Base-by-base conservation (phyloP, 257 asterid species). In the Scutellaria barbata region DNA sequence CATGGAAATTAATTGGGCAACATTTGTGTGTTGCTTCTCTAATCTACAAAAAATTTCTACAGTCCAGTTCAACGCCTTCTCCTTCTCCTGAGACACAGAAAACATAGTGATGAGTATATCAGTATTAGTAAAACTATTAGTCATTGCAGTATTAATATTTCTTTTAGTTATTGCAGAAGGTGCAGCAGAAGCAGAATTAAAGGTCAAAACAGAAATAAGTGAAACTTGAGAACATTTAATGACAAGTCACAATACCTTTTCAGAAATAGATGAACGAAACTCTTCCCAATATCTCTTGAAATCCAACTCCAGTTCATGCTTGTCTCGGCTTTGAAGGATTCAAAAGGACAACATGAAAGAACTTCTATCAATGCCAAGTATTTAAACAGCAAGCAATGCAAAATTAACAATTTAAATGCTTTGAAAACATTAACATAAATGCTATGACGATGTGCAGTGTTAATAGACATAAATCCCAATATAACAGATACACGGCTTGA, bases 261-360 rank as follows among this genome's bases (percentile, higher is more conserved):
- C 91, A 71, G 90, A 85, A 87, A 74, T 88, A 60, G 94, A 85
- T 69, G 96, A 85, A 56, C 98, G 92, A 79, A 95, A 95, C 78
- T 88, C 96, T 77, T 95, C 97, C 99, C 99, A 95, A 50, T 86
- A 85, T 82, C 99, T 88, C 87, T 85, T 95, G 74, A 95, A 95
- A 75, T 92, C 97, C 95, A 85, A 82, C 84, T 92, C 98, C 92
- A 95, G 73, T 75, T 89, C 99, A 84, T 88, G 86, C 72, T 82
- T 86, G 81, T 83, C 91, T 45, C 91, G 80, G 81, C 81, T 75
- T 41, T 16, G 54, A 74, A 52, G 52, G 11, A 69, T 70, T 71
- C 46, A 20, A 53, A 30, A 51, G 63, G 41, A 66, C 65, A 76
- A 63, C 42, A 16, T 11, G 45, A 47, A 62, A 51, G 71, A 58